Base-by-base conservation (phyloP, 2,329 filamentous ascomycete species). In the Penicillium sumatraense region DNA sequence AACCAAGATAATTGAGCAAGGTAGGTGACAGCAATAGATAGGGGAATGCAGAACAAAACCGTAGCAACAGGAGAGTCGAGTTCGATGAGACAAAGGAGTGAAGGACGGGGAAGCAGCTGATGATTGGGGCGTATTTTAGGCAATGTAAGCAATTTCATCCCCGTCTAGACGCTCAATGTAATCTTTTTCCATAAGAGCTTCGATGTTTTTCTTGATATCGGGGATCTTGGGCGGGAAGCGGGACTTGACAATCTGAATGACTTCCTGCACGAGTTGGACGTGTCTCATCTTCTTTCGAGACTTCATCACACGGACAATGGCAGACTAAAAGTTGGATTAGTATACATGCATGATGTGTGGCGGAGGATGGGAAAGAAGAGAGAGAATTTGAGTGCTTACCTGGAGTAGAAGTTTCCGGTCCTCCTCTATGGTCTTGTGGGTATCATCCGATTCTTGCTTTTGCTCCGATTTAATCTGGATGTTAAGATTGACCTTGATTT, bases 161-260 rank as follows among this genome's bases (percentile, higher is more conserved):
- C 91, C 92, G 45, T 98, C 95, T 55, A 98, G 80, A 54, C 95
- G 90, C 81, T 99, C 95, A 46, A 99, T 85, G 70, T 99, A 99
- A 75, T 99, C 95, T 82, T 99, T 99, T 81, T 99, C 95, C 62
- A 99, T 88, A 36, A 99, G 83, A 62, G 96, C 96, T 77, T 99
- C 95, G 73, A 99, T 98, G 76, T 95, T 97, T 81, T 98, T 99
- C 82, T 99, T 99, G 84, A 99, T 99, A 67, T 99, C 95, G 14
- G 86, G 83, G 26, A 99, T 85, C 78, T 96, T 96, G 36, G 95
- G 95, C 54, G 92, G 87, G 76, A 99, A 99, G 36, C 95, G 90
- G 38, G 87, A 88, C 73, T 90, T 91, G 74, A 99, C 97, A 76
- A 98, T 95, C 70, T 88, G 89, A 74, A 99, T 98, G 21, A 93